Base-by-base conservation (phyloP, 2,329 filamentous ascomycete species). In the Aspergillus sp. region DNA sequence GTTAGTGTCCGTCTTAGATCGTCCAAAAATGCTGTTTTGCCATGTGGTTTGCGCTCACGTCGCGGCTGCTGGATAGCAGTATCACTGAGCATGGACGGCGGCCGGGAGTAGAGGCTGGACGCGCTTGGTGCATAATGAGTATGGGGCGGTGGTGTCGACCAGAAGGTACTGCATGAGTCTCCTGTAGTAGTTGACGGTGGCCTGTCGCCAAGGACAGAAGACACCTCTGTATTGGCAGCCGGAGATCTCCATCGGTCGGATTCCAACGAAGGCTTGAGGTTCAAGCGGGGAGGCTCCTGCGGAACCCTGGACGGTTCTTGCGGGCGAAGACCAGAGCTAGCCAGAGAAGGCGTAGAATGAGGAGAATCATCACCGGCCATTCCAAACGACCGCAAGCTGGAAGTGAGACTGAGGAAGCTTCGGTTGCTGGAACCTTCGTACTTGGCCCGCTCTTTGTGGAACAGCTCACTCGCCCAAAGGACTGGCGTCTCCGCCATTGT, bases 401-500 rank as follows among this genome's bases (percentile, higher is more conserved):
- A 57, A 15, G 74, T 72, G 19, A 79, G 65, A 6, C 74, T 70
- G 15, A 75, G 70, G 49, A 79, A 75, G n/a, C 68, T 60, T n/a
- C 74, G 72, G 57, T 68, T 69, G n/a, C 70, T 71, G n/a, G 74
- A 72, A n/a, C 75, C 71, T 57, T 82, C 79, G 57, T 77, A 81
- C 49, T 71, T 76, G 34, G 70, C 71, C 49, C 77, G 76, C 64
- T 97, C 93, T 23, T 91, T 86, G 61, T 89, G 86, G 73, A 92
- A 98, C 0, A 99, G 83, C 61, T 96, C 91, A 71, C 93, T 97
- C 0, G 93, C 93, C 93, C 93, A 97, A 2, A 98, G 81, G 0
- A 96, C 91, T 0, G 94, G 93, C 0, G 91, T 91, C 43, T 96
- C 91, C 63, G 91, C 83, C 64, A 96, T 88, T 50, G 88, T 92